A percentile compares a stretch with the other conserved stretches of the same genome.
These are phyloP conservation scores for Candida orba DNA, from an alignment of 805 yeast genomes.

Conservation along the genomic window DNA sequence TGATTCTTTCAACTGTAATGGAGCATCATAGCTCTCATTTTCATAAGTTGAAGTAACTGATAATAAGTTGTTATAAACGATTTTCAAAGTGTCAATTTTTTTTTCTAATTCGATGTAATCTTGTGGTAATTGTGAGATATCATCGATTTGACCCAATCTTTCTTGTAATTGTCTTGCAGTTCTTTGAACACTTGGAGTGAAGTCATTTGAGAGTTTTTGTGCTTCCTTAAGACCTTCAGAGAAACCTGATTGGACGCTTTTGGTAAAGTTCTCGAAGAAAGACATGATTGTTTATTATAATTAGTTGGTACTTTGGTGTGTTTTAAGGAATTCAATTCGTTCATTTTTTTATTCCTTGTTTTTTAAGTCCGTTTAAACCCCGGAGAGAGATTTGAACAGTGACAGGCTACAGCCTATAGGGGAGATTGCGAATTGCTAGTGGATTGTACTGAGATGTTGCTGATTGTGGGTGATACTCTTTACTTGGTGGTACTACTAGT, in stretches of 20 bases:
- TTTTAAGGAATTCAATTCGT: neutral
- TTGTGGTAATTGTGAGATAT: slow-evolving; percentile 64
- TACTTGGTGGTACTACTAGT: too few relatives aligned
- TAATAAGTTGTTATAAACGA: slow-evolving; percentile 52
- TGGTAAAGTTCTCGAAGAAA: slow-evolving; percentile 22
- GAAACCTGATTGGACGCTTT: slow-evolving; percentile 18
- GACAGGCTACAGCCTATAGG: too few relatives aligned
- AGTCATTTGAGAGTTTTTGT: slow-evolving; percentile 31
- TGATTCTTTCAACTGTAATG: slow-evolving; percentile 67
- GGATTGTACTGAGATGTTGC: too few relatives aligned
- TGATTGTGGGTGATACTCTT: too few relatives aligned
- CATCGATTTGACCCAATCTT: slow-evolving; percentile 57
- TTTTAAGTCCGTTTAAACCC: too few relatives aligned
- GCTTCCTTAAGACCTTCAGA: slow-evolving; percentile 31
- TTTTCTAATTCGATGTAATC: slow-evolving; percentile 64
- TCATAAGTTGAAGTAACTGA: slow-evolving; percentile 53
- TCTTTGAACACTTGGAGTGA: slow-evolving; percentile 52
- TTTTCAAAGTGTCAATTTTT: slow-evolving; percentile 65
- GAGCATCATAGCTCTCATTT: slow-evolving; percentile 77
- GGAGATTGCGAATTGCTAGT: too few relatives aligned
- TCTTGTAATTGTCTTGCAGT: slow-evolving; percentile 55
- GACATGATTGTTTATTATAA: slow-evolving; percentile 15
- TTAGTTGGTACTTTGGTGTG: neutral
- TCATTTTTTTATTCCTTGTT: too few relatives aligned
- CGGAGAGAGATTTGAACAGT: too few relatives aligned